Percentiles rank a stretch among this genome's conserved stretches.
Evolutionary conservation across 257 asterid genomes (phyloP).

Genomic region (Capsicum pubescens): DNA sequence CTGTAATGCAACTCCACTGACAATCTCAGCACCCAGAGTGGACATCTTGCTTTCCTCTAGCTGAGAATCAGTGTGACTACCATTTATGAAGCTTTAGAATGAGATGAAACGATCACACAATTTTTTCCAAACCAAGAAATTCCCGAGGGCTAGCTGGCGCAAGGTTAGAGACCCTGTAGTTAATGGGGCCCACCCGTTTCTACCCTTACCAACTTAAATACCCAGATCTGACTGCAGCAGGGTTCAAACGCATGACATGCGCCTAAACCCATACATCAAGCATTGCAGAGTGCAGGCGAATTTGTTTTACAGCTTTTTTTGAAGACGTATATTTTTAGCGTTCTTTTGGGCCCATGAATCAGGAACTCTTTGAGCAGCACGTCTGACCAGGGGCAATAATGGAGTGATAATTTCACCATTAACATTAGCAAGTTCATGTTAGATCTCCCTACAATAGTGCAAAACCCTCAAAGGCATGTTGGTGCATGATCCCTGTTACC

Average conservation of each 20-base stretch:
- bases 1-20: not conserved
- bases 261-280: not conserved
- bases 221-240: not conserved
- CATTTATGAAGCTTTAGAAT: not conserved
- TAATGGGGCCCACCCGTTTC: not conserved
- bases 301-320: not conserved
- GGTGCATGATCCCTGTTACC: not conserved
- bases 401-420: not conserved
- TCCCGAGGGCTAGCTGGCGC: not conserved
- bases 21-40: not conserved
- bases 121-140: not conserved
- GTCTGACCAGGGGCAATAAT: not conserved
- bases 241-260: not conserved
- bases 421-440: not conserved
- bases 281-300: not conserved
- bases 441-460: not conserved
- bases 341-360: not conserved
- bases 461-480: not conserved
- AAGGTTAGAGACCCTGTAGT: not conserved
- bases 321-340: not conserved
- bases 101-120: conserved; percentile 6
- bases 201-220: not conserved
- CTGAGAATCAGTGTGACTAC: not conserved
- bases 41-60: not conserved
- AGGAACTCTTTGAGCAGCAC: conserved; percentile 11